Base-by-base conservation (phyloP, 345 rosid species). In the Hibiscus syriacus region DNA sequence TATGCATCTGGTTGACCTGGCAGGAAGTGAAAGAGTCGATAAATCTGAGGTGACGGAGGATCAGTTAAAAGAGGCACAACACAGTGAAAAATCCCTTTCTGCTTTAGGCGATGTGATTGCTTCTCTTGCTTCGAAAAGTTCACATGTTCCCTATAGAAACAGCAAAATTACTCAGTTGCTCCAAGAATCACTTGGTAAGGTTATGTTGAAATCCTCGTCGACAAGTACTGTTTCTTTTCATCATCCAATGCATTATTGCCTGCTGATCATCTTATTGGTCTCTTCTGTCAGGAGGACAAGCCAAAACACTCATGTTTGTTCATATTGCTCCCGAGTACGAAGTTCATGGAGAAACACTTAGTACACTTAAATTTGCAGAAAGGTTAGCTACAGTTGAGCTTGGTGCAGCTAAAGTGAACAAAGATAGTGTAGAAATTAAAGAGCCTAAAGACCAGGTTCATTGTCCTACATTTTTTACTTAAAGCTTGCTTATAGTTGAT, bases 261-360 rank as follows among this genome's bases (percentile, higher is more conserved):
- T 46, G 16, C 26, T 39, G 3, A 79, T 30, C 10, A 63, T 60
- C 66, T 45, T 53, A 8, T 70, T 64, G 67, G 17, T 50, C 71
- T 29, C 62, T 29, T 57, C 52, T 77, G 62, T 64, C 80, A 94
- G 97, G 99, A 67, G 97, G 97, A 63, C 92, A 90, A 73, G 99
- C 99, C 76, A 94, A 94, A 81, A 91, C 99, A 29, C 85, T 91
- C 66, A 94, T 94, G 99, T 94, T 94, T 78, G 86, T 91, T 70
- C 99, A 94, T 84, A 74, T 91, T 34, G 83, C 90, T 80, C 97
- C 99, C 0, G 99, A 94, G 69, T 81, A 76, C 49, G 97, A 94
- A 5, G 87, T 98, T 72, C 58, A 83, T 12, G 89, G 85, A 56
- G 99, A 94, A 85, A 89, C 95, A 29, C 60, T 91, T n/a, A 89